Evolutionary conservation across 352 stramenopile genomes (phyloP), one percentile per base, ranked within the genome.

Genomic region (Aphanomyces cochlioides): DNA sequence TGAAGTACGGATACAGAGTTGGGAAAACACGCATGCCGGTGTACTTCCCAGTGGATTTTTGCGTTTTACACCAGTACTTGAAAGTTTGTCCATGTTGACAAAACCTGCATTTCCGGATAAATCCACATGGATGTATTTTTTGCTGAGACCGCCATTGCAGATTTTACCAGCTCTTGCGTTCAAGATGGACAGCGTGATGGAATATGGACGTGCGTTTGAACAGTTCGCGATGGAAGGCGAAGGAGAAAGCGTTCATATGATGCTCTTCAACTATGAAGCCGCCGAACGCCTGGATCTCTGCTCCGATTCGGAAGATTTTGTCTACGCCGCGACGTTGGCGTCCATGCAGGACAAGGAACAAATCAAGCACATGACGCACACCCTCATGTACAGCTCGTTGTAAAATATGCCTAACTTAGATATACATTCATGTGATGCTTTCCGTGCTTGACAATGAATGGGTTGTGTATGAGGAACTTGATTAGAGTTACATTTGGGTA

Each of bases 231-330:
- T 70, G 64, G 64, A 70, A 28, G 47, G 41, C 45, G 64, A 70
- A 63, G 54, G 47, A 43, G 37, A 48, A 12, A 50, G 15, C 54
- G 39, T n/a, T 13, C n/a, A 58, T 12, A 56, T n/a, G 5, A 43
- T 13, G 39, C 40, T 70, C 15, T 17, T 12, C 36, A 70, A 64
- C 54, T 59, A 70, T 43, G 45, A 70, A 17, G n/a, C 17, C 8
- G 64, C 64, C n/a, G 64, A 70, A 37, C 7, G n/a, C 43, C 2
- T 48, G 10, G 64, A 70, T 36, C 45, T 63, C n/a, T 70, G 64
- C 64, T 70, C 64, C 4, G 64, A 70, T 19, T 60, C 64, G 12
- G 64, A 70, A 47, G 64, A 60, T 12, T 8, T 6, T 4, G 40
- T 28, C 34, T 69, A 69, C 50, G 7, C 5, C 5, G 63, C 63